These are phyloP conservation scores for Cardamine chenopodiifolia DNA, from an alignment of 345 rosid genomes.

Conservation along the genomic window DNA sequence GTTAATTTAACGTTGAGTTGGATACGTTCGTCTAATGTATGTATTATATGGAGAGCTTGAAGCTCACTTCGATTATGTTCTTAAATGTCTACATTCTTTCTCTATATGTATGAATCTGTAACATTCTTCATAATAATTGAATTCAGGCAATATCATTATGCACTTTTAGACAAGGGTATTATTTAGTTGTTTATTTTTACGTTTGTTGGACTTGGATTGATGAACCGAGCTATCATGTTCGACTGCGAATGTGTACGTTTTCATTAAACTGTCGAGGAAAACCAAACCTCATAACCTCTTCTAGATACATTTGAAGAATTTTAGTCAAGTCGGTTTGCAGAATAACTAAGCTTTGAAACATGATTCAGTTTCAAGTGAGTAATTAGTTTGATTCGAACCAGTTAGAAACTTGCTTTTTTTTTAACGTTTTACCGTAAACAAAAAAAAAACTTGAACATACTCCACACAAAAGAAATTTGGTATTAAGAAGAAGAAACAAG, in stretches of 20 bases:
- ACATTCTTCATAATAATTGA: background rate
- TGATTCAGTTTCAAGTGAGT: background rate
- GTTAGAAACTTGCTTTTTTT: background rate
- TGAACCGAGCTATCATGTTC: background rate
- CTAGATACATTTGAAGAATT: background rate
- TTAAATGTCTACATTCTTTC: slow-evolving; percentile 26
- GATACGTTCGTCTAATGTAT: slow-evolving; percentile 15
- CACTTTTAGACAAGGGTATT: background rate
- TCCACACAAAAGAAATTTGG: background rate
- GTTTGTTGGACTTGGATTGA: slow-evolving; percentile 12
- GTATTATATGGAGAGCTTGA: slow-evolving; percentile 19
- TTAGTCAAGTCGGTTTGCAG: background rate
- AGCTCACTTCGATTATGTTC: slow-evolving; percentile 27
- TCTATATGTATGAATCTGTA: slow-evolving; percentile 9
- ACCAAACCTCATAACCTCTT: background rate
- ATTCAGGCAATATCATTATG: slow-evolving; percentile 6
- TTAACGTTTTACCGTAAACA: background rate
- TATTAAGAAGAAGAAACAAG: background rate
- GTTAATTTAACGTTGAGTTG: background rate
- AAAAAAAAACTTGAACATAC: background rate
- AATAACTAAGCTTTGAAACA: background rate
- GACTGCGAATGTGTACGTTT: background rate
- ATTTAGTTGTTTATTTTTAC: background rate
- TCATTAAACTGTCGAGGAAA: background rate
- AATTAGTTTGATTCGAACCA: background rate